Percentiles rank a stretch among this genome's conserved stretches.
These are phyloP conservation scores for Triticum monococcum DNA, from an alignment of 176 grass and related monocot genomes.

Conservation along the genomic window DNA sequence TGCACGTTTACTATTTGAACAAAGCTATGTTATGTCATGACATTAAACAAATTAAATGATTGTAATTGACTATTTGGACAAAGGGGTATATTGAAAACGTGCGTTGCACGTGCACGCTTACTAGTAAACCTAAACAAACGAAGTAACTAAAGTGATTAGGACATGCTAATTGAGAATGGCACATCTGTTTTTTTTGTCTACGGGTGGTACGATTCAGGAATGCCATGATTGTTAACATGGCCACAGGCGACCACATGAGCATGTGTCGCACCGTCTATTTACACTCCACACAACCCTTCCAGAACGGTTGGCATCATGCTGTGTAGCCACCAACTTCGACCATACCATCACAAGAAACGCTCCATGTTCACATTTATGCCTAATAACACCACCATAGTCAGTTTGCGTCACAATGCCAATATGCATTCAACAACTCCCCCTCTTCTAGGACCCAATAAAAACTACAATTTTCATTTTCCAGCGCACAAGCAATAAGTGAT, in stretches of 20 bases:
- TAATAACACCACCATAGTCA: background rate
- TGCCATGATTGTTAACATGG: background rate
- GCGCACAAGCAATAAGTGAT: background rate
- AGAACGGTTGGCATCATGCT: too few species aligned
- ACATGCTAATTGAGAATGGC: too few species aligned
- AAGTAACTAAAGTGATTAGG: too few species aligned
- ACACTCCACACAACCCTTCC: background rate
- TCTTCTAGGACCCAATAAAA: background rate
- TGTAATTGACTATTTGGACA: too few species aligned
- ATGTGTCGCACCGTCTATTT: background rate
- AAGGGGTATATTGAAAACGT: too few species aligned
- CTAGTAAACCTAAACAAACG: too few species aligned
- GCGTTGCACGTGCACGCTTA: too few species aligned
- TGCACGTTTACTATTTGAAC: too few species aligned
- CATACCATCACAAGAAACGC: background rate
- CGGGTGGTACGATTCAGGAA: too few species aligned
- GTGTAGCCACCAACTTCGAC: background rate
- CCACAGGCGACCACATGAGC: background rate
- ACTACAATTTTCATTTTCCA: background rate
- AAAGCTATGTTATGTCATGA: too few species aligned
- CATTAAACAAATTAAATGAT: too few species aligned
- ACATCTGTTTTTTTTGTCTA: too few species aligned
- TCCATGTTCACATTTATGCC: background rate
- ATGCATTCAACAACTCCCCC: background rate
- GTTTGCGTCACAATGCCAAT: background rate